Conservation (phyloP, 768 basidiomycete species). For the Vararia minispora region DNA sequence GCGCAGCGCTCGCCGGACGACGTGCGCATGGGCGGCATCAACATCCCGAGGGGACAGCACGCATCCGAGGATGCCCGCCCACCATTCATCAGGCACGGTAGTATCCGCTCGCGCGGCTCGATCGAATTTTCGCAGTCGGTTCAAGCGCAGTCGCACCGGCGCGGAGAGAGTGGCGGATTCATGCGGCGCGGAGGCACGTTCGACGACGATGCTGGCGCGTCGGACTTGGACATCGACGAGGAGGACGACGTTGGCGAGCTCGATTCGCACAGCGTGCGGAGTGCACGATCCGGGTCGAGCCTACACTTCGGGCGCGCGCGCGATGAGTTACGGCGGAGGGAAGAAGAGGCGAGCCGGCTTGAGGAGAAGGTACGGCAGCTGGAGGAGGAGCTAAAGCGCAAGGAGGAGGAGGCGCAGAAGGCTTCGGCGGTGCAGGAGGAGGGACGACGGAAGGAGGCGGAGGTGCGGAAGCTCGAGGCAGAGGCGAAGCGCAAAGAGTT, state of each 20-base stretch:
- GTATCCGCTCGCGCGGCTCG: constrained; percentile 12
- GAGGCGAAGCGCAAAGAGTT: constrained; percentile 11
- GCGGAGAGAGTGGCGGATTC: constrained; percentile 9
- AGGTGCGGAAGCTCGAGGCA: constrained; percentile 10
- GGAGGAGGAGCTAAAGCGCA: constrained; percentile 15
- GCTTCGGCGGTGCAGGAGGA: constrained; percentile 10
- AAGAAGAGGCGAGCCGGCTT: constrained; percentile 15
- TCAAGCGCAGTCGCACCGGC: constrained; percentile 3
- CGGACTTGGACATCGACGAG: no score
- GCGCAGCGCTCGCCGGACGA: constrained; percentile 14
- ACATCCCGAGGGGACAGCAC: constrained; percentile 8
- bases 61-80: constrained; percentile 10
- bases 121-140: no score
- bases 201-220: constrained; percentile 8
- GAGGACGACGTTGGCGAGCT: constrained; percentile 9
- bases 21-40: constrained; percentile 10
- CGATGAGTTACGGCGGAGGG: constrained; percentile 14
- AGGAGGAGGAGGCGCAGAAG: constrained; percentile 12
- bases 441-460: constrained; percentile 14
- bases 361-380: constrained; percentile 15
- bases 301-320: no score
- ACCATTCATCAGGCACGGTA: constrained; percentile 6
- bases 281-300: constrained; percentile 8
- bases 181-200: constrained; percentile 3
- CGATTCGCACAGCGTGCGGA: constrained; percentile 8